These are phyloP conservation scores for Globisporangium parvum DNA, from an alignment of 352 stramenopile genomes.

Conservation along the genomic window DNA sequence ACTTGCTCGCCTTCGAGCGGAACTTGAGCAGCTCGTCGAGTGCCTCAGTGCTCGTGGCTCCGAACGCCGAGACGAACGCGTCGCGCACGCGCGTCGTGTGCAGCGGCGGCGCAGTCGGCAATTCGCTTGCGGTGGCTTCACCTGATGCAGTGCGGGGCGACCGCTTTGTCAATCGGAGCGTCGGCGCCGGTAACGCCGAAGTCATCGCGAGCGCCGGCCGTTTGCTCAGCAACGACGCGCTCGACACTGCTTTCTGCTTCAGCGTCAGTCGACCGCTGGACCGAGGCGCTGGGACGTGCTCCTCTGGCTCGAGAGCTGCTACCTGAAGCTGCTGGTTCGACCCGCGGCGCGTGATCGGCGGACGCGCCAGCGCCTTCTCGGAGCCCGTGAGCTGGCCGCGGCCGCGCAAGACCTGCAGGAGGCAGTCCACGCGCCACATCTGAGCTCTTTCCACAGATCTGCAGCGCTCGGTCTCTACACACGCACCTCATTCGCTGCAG, in stretches of 20 bases:
- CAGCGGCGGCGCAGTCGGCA: not conserved
- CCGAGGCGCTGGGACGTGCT: conserved; percentile 7
- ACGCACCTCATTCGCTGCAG: not conserved
- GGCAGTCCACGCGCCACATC: not conserved
- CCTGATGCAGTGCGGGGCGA: conserved; percentile 2
- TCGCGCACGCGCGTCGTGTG: conserved; percentile 21
- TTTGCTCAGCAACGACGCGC: conserved; percentile 12
- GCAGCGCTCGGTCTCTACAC: not conserved
- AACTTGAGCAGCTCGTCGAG: conserved; percentile 53
- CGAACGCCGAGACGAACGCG: conserved; percentile 28
- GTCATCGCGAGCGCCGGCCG: not conserved
- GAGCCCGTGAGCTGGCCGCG: conserved; percentile 12
- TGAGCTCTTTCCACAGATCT: not conserved
- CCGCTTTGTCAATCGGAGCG: conserved; percentile 5
- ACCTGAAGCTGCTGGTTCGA: conserved; percentile 6
- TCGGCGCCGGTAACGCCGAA: not conserved
- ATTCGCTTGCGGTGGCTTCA: conserved; percentile 3
- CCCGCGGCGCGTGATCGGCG: conserved; percentile 14
- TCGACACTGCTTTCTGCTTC: conserved; percentile 12
- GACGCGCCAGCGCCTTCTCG: conserved; percentile 15
- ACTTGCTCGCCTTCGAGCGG: conserved; percentile 61
- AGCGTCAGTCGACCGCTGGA: conserved; percentile 12
- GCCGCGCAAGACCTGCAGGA: conserved; percentile 5
- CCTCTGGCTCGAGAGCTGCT: conserved; percentile 1
- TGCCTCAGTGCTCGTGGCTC: conserved; percentile 24